Evolutionary conservation across 768 basidiomycete genomes (phyloP).

Genomic region (Phlebiopsis flavidoalba): DNA sequence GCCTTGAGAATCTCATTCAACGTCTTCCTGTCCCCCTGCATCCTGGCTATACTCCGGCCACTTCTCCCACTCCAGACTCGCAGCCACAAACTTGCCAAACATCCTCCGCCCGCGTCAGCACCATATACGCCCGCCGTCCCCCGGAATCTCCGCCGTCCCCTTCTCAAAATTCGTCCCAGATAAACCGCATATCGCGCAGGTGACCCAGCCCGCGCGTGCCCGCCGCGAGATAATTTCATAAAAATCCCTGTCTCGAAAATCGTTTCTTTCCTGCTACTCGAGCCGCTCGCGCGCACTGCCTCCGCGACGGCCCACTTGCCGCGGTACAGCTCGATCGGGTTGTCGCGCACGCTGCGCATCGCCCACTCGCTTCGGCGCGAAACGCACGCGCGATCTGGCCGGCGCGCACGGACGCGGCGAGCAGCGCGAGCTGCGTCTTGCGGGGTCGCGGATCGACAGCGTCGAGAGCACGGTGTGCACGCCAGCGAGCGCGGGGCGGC

Average conservation of each 20-base stretch:
- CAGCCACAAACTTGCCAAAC: slow-evolving; percentile 7
- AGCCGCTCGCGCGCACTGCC: slow-evolving; percentile 5
- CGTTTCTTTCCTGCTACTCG: slow-evolving; percentile 9
- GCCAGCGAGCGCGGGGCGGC: neutral
- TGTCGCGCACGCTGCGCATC: neutral
- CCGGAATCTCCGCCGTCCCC: slow-evolving; percentile 1
- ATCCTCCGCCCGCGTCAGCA: slow-evolving; percentile 6
- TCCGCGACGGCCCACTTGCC: slow-evolving; percentile 3
- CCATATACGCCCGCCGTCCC: neutral
- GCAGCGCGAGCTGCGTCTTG: slow-evolving; percentile 5
- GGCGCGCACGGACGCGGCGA: slow-evolving; percentile 1
- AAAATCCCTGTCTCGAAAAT: slow-evolving; percentile 7
- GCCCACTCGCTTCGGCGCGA: slow-evolving; percentile 9
- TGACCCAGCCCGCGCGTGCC: slow-evolving; percentile 5
- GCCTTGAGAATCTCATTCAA: slow-evolving; percentile 3
- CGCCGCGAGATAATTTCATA: slow-evolving; percentile 10
- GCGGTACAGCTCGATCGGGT: slow-evolving; percentile 3
- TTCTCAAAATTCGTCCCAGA: slow-evolving; percentile 9
- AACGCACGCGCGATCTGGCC: neutral
- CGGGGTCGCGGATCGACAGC: neutral
- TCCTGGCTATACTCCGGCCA: slow-evolving; percentile 7
- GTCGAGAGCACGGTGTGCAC: slow-evolving; percentile 10
- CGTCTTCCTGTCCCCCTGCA: neutral
- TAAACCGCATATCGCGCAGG: neutral
- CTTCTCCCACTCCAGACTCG: neutral